Evolutionary conservation across 805 yeast genomes (phyloP).

Genomic region (Wickerhamiella galacta): DNA sequence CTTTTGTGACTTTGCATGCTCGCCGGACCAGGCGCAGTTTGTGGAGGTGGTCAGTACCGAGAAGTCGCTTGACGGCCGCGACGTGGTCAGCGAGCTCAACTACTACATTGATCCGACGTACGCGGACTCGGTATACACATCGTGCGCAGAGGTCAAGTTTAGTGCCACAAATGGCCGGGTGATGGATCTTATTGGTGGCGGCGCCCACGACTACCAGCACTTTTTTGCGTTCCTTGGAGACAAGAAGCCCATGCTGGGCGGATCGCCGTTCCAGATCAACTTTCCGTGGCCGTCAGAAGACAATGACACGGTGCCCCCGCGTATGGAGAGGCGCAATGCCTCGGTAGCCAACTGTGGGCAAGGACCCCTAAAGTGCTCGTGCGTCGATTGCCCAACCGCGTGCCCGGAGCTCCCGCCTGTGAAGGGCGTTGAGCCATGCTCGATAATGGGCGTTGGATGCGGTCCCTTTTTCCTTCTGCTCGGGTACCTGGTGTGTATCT

Average conservation of each 20-base stretch:
- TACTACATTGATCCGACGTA: slow-evolving; percentile 40
- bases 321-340: background rate
- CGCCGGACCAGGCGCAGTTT: slow-evolving; percentile 64
- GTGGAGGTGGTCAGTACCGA: slow-evolving; percentile 45
- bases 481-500: slow-evolving; percentile 20
- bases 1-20: slow-evolving; percentile 77
- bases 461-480: slow-evolving; percentile 46
- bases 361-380: slow-evolving; percentile 40
- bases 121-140: slow-evolving; percentile 55
- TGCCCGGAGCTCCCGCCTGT: slow-evolving; percentile 55
- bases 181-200: slow-evolving; percentile 97
- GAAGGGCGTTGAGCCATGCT: slow-evolving; percentile 28
- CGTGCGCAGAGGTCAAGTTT: slow-evolving; percentile 80
- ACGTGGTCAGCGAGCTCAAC: slow-evolving; percentile 55
- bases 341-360: slow-evolving; percentile 38
- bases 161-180: slow-evolving; percentile 92
- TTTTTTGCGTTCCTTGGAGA: slow-evolving; percentile 86
- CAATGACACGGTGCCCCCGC: slow-evolving; percentile 36
- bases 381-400: slow-evolving; percentile 70
- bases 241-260: slow-evolving; percentile 84
- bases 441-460: slow-evolving; percentile 50
- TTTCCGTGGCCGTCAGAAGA: slow-evolving; percentile 32
- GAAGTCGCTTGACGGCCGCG: slow-evolving; percentile 31
- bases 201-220: slow-evolving; percentile 55
- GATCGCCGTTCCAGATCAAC: slow-evolving; percentile 89